Base-by-base conservation (phyloP, 2,329 filamentous ascomycete species). In the Pseudogymnoascus sp. region DNA sequence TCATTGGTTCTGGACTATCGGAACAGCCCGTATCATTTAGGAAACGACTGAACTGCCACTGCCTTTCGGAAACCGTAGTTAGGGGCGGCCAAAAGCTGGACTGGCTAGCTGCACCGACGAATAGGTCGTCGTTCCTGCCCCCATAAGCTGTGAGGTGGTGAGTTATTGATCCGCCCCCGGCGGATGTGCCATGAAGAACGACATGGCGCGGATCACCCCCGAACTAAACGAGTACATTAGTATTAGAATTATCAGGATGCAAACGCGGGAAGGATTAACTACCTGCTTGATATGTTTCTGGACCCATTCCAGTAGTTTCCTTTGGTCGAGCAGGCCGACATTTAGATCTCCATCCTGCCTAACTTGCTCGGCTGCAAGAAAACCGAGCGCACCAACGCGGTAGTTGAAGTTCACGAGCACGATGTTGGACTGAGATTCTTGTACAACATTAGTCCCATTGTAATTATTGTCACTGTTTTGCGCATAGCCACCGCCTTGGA, bases 321-420 rank as follows among this genome's bases (percentile, higher is more conserved):
- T 77, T 73, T 89, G 85, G 68, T 90, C 86, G 2, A 87, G 76
- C 6, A 89, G 72, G 0, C 87, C 87, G 1, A 76, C 83, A 69
- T 90, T 89, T 7, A 88, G 76, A 59, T 81, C 78, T 0, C 86
- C 86, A 66, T 84, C 75, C 4, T 75, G 70, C 38, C 79, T 78
- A 8, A 88, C 77, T 31, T 80, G 75, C 40, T 84, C 79, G 56
- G 84, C 80, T 0, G 84, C 81, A 1, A 89, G 76, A 67, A 88
- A 89, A 0, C 86, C 86, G 68, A 82, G 82, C 0, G 83, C 74
- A 0, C 84, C 85, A 6, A 89, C 82, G 6, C 86, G 80, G 69
- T 87, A 87, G 72, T 86, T 85, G 71, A 86, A 85, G 68, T 82
- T 82, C 59, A 86, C 82, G 62, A 83, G 78, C 13, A 87, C 74